Evolutionary conservation across 1,284 basidiomycete species (phyloP), one percentile per base, ranked within the genome.

Genomic region (Inonotus hispidus): DNA sequence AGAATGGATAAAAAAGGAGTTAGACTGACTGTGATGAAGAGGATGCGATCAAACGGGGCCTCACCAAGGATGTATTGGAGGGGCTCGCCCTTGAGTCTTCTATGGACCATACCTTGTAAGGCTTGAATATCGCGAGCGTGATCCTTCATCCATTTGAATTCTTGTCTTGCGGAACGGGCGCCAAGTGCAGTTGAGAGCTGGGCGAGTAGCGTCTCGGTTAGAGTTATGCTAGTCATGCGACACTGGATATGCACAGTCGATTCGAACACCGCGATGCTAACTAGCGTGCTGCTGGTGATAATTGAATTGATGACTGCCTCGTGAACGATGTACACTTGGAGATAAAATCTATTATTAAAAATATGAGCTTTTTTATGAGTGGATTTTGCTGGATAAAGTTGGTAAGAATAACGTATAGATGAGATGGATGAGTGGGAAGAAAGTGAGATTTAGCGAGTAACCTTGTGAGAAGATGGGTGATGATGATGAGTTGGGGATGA

Each of bases 11-110:
- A n/a, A n/a, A n/a, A n/a, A n/a, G n/a, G n/a, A n/a, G 57, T 32
- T 55, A 65, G 39, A 53, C 60, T 57, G 58, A 43, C 50, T 64
- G 61, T 35, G 60, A 8, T 8, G 32, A 64, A 60, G 54, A 39
- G 61, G 38, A 58, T 35, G 54, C 47, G 27, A 53, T 45, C 25
- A 54, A 21, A 50, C 47, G 25, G 16, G 16, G 13, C 27, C 52
- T 25, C 69, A 92, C 93, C 93, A 43, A 96, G 79, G 66, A 96
- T 89, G 71, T 95, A 96, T 68, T 95, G 92, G n/a, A 95, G 77
- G 0, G 93, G 93, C 73, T 93, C 91, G 16, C 91, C 87, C 3
- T 68, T 65, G 13, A 81, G 67, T 65, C 92, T 74, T 16, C 87
- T 80, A 8, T 70, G 68, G 46, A 90, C 73, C 77, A 86, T 81